A percentile compares a stretch with the other conserved stretches of the same genome.
phyloP scores from a whole-genome alignment of 306 rosid species.

The Fragaria ananassa region DNA sequence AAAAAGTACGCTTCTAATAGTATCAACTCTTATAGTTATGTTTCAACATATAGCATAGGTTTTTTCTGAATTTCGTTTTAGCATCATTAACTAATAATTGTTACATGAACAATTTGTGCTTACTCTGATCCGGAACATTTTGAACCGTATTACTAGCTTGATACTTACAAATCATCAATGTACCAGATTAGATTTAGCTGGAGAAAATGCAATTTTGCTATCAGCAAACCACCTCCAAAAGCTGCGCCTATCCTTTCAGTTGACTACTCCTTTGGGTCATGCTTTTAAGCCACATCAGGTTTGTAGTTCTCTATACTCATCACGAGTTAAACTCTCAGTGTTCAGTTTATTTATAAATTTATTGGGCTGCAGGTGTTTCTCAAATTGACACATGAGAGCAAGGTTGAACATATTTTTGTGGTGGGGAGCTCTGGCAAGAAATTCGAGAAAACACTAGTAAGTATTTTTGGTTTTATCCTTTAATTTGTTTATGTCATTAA shows the following conservation, averaged over 20 bases:
- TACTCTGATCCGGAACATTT: conserved; percentile 4
- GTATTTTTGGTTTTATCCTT: conserved; percentile 36
- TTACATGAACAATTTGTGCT: conserved; percentile 12
- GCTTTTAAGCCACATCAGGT: conserved; percentile 95
- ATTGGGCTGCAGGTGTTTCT: conserved; percentile 74
- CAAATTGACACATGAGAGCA: conserved; percentile 78
- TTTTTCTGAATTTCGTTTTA: neutral
- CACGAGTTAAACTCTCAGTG: conserved; percentile 18
- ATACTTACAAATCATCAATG: conserved; percentile 20
- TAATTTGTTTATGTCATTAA: neutral
- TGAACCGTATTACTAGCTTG: conserved; percentile 10
- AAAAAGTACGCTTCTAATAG: conserved; percentile 50
- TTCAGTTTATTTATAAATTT: conserved; percentile 34
- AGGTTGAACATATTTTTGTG: conserved; percentile 79
- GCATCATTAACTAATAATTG: conserved; percentile 13
- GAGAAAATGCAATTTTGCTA: conserved; percentile 53
- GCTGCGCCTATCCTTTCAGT: conserved; percentile 71
- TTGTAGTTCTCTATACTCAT: conserved; percentile 30
- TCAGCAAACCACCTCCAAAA: conserved; percentile 97
- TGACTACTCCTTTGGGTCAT: conserved; percentile 66
- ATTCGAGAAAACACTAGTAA: conserved; percentile 81
- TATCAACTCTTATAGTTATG: neutral
- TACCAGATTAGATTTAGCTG: conserved; percentile 79
- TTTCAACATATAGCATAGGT: neutral
- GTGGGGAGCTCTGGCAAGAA: conserved; percentile 72